Percentiles rank a stretch among this genome's conserved stretches.
These are phyloP conservation scores for Penicillium sp. DNA, from an alignment of 2,329 filamentous ascomycete species.

Conservation along the genomic window DNA sequence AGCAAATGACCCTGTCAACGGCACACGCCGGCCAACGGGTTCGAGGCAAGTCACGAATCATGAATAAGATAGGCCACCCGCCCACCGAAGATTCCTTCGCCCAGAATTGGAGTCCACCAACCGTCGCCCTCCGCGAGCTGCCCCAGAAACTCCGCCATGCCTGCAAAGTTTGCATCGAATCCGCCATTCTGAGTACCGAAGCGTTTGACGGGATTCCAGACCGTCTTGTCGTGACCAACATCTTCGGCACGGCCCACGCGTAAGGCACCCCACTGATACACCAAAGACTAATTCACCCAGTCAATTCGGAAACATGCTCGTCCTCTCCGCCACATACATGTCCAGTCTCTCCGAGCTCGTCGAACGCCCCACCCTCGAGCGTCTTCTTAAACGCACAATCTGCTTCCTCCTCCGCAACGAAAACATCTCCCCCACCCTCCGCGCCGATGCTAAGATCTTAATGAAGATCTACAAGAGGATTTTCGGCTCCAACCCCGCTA, in stretches of 20 bases:
- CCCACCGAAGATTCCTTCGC: conserved; percentile 6
- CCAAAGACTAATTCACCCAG: conserved; percentile 45
- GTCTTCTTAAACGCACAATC: conserved; percentile 71
- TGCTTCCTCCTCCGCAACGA: conserved; percentile 68
- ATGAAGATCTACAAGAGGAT: conserved; percentile 48
- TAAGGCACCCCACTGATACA: conserved; percentile 54
- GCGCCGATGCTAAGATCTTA: conserved; percentile 72
- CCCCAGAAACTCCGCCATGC: conserved; percentile 52
- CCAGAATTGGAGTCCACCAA: conserved; percentile 19
- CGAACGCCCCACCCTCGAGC: conserved; percentile 53
- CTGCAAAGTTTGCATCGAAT: conserved; percentile 63
- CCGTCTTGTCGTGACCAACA: conserved; percentile 85
- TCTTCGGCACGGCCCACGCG: conserved; percentile 94
- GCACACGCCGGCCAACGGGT: conserved; percentile 28
- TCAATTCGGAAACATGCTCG: conserved; percentile 94
- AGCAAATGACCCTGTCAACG: conserved; percentile 38
- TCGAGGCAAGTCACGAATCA: conserved; percentile 30
- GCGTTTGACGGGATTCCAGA: conserved; percentile 66
- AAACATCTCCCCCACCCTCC: conserved; percentile 71
- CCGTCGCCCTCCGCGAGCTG: conserved; percentile 23
- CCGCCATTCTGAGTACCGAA: conserved; percentile 78
- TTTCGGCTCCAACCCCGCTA: conserved; percentile 36
- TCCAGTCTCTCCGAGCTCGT: conserved; percentile 64
- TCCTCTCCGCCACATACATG: too few species aligned
- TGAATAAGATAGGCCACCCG: conserved; percentile 37